Conservation (phyloP, 257 asterid species). For the Haberlea rhodopensis region DNA sequence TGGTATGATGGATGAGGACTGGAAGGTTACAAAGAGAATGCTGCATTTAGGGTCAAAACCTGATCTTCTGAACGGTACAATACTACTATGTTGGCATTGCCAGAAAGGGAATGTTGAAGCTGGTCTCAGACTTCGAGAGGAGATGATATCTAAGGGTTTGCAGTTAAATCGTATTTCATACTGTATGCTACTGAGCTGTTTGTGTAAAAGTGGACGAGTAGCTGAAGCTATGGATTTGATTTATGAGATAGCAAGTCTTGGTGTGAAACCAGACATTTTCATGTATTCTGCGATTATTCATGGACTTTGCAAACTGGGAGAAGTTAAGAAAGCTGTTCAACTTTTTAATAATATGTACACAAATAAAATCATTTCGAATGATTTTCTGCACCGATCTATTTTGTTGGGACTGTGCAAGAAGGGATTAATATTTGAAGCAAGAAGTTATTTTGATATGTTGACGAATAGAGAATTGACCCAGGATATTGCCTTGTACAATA, state of each 20-base stretch:
- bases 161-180: conserved; percentile 39
- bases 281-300: conserved; percentile 60
- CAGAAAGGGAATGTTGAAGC: conserved; percentile 47
- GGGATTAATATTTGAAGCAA: conserved; percentile 50
- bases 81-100: conserved; percentile 60
- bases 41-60: conserved; percentile 39
- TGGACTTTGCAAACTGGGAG: conserved; percentile 69
- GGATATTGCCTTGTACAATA: conserved; percentile 61
- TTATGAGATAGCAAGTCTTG: conserved; percentile 44
- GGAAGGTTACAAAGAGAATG: too few relatives aligned
- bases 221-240: conserved; percentile 57
- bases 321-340: conserved; percentile 43
- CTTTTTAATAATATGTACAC: conserved; percentile 45
- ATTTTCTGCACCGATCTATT: conserved; percentile 45
- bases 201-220: conserved; percentile 58
- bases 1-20: too few relatives aligned
- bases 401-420: conserved; percentile 52
- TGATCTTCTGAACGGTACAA: conserved; percentile 45
- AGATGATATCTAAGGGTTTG: conserved; percentile 55
- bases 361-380: conserved; percentile 38
- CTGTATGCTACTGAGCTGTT: conserved; percentile 45
- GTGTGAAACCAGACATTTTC: conserved; percentile 49
- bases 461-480: conserved; percentile 34
- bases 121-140: conserved; percentile 52
- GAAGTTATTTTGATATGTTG: conserved; percentile 50